Percentiles rank a stretch among this genome's conserved stretches.
phyloP scores from a whole-genome alignment of 2,329 filamentous ascomycete genomes.

The Penicillium verrucosum region DNA sequence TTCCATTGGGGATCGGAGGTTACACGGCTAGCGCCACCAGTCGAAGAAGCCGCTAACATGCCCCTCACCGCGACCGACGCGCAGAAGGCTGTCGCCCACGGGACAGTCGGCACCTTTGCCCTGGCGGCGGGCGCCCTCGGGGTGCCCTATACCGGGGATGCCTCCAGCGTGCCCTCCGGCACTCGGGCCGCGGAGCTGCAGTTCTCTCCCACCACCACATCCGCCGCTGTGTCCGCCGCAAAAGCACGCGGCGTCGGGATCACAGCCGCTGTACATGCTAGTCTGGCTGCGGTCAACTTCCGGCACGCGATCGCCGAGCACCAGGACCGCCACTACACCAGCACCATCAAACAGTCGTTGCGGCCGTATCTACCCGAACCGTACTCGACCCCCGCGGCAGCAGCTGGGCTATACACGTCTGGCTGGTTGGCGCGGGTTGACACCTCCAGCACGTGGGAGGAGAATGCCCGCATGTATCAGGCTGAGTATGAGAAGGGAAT shows the following conservation, averaged over 20 bases:
- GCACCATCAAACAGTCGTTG: conserved; percentile 30
- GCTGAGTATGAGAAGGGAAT: conserved; percentile 21
- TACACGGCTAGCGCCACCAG: conserved; percentile 16
- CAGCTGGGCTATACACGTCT: conserved; percentile 12
- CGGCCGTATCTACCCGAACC: conserved; percentile 28
- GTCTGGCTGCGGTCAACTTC: conserved; percentile 30
- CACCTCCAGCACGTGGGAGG: conserved; percentile 10
- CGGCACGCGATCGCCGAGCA: conserved; percentile 17
- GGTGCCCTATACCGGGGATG: conserved; percentile 20
- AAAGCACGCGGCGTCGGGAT: conserved; percentile 22
- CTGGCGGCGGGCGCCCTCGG: conserved; percentile 21
- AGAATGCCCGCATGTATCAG: conserved; percentile 18
- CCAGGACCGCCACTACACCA: conserved; percentile 27
- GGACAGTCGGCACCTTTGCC: conserved; percentile 15
- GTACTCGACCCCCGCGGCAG: conserved; percentile 25
- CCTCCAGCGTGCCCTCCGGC: conserved; percentile 15
- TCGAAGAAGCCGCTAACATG: conserved; percentile 25
- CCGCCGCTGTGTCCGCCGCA: conserved; percentile 15
- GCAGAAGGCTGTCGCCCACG: conserved; percentile 13
- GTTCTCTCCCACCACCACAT: conserved; percentile 20
- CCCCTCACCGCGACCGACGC: conserved; percentile 1
- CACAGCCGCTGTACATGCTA: conserved; percentile 32
- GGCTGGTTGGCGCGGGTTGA: conserved; percentile 16
- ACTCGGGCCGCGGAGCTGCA: conserved; percentile 13
- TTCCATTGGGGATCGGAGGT: conserved; percentile 31